Evolutionary conservation across 441 rosid species (phyloP).

Genomic region (Metrosideros polymorpha): DNA sequence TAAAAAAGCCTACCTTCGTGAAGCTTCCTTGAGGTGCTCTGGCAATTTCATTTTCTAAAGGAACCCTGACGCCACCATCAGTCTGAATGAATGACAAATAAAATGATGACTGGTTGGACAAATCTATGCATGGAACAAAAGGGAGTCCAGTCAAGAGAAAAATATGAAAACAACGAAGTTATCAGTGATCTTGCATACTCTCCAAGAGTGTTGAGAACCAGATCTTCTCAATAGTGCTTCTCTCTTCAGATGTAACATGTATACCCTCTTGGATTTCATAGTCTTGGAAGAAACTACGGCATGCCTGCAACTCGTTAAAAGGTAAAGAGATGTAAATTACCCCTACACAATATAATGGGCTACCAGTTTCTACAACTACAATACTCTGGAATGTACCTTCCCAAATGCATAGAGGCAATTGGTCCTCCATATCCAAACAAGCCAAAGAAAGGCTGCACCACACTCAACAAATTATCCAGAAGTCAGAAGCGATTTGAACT

Average conservation of each 20-base stretch:
- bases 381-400: constrained; percentile 31
- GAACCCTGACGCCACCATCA: constrained; percentile 53
- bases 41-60: constrained; percentile 29
- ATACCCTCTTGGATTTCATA: constrained; percentile 45
- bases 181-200: constrained; percentile 23
- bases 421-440: constrained; percentile 88
- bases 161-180: background rate
- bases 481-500: background rate
- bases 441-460: constrained; percentile 63
- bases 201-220: constrained; percentile 41
- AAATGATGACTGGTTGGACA: background rate
- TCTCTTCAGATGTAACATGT: constrained; percentile 37
- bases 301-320: constrained; percentile 19
- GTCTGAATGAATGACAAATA: constrained; percentile 21
- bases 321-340: background rate
- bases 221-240: constrained; percentile 37
- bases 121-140: background rate
- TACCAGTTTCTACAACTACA: background rate
- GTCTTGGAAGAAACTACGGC: constrained; percentile 64
- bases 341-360: background rate
- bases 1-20: constrained; percentile 36
- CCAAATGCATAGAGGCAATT: constrained; percentile 63
- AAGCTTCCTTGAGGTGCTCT: constrained; percentile 58
- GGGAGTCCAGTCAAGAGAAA: background rate
- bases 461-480: background rate